Conservation (phyloP, 2,329 filamentous ascomycete species). For the Zelopaecilomyces penicillatus region DNA sequence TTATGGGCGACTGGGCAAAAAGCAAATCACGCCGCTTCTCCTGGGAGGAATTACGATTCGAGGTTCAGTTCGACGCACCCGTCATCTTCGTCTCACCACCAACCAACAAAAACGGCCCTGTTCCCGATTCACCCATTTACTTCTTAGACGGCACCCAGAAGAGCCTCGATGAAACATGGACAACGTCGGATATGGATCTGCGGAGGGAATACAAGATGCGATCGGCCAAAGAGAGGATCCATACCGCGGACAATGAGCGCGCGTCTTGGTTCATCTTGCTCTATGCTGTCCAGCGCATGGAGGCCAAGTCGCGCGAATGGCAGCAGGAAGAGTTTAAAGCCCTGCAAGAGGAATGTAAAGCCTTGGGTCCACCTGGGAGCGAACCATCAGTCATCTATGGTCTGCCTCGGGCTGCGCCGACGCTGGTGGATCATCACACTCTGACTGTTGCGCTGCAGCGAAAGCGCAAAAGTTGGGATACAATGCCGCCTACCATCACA, state of each 20-base stretch:
- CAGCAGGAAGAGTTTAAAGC: constrained; percentile 25
- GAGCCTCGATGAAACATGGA: constrained; percentile 28
- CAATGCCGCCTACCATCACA: constrained; percentile 38
- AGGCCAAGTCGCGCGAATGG: constrained; percentile 40
- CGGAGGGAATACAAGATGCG: constrained; percentile 17
- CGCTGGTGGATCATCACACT: constrained; percentile 26
- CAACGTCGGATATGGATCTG: constrained; percentile 22
- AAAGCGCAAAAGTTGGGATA: constrained; percentile 41
- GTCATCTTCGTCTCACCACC: constrained; percentile 42
- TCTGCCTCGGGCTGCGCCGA: constrained; percentile 16
- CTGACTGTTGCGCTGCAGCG: constrained; percentile 39
- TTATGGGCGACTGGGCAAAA: constrained; percentile 38
- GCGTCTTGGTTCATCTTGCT: constrained; percentile 46
- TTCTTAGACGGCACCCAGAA: constrained; percentile 30
- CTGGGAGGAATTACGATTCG: constrained; percentile 38
- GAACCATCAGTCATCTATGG: constrained; percentile 8
- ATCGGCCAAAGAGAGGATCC: constrained; percentile 29
- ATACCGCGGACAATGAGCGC: constrained; percentile 49
- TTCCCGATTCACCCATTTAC: constrained; percentile 21
- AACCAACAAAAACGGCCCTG: constrained; percentile 29
- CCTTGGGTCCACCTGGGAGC: constrained; percentile 13
- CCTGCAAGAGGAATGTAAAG: constrained; percentile 19
- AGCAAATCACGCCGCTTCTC: constrained; percentile 33
- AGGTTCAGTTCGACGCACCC: constrained; percentile 40
- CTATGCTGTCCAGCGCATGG: constrained; percentile 42